phyloP scores from a whole-genome alignment of 352 stramenopile species.

The Globisporangium takayamanum region DNA sequence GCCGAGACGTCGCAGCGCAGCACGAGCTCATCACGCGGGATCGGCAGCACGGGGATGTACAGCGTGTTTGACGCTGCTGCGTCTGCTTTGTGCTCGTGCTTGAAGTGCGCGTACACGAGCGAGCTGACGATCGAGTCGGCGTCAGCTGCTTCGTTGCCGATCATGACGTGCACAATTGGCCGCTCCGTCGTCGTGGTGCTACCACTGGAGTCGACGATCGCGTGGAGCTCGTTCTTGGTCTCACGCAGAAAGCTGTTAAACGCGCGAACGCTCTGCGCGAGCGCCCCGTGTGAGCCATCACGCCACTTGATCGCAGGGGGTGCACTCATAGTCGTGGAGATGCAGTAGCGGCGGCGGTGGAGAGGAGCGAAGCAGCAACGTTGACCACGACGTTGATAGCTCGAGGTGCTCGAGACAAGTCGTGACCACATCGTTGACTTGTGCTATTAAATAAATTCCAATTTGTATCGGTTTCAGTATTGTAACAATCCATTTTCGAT shows the following conservation, averaged over 20 bases:
- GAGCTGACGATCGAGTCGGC: constrained; percentile 82
- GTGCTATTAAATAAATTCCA: too few relatives aligned
- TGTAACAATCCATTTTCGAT: too few relatives aligned
- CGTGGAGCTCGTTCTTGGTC: constrained; percentile 7
- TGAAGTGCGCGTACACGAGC: constrained; percentile 53
- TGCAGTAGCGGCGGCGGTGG: neutral
- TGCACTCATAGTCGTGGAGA: constrained; percentile 7
- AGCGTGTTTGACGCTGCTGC: constrained; percentile 16
- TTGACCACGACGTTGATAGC: neutral
- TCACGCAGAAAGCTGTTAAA: constrained; percentile 26
- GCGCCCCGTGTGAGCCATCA: constrained; percentile 2
- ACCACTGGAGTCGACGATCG: neutral
- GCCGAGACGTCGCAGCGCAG: constrained; percentile 66
- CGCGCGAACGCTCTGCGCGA: neutral
- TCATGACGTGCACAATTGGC: constrained; percentile 42
- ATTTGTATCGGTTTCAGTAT: too few relatives aligned
- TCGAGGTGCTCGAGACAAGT: neutral
- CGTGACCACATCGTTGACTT: too few relatives aligned
- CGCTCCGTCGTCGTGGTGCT: neutral
- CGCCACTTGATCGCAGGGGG: constrained; percentile 13
- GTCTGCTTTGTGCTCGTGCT: constrained; percentile 13
- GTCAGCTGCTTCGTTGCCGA: constrained; percentile 78
- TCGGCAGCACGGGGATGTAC: constrained; percentile 47
- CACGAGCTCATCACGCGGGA: constrained; percentile 49
- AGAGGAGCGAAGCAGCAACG: neutral